A percentile compares a stretch with the other conserved stretches of the same genome.
phyloP scores from a whole-genome alignment of 2,329 filamentous ascomycete genomes.

The Fragosphaeria purpurea region DNA sequence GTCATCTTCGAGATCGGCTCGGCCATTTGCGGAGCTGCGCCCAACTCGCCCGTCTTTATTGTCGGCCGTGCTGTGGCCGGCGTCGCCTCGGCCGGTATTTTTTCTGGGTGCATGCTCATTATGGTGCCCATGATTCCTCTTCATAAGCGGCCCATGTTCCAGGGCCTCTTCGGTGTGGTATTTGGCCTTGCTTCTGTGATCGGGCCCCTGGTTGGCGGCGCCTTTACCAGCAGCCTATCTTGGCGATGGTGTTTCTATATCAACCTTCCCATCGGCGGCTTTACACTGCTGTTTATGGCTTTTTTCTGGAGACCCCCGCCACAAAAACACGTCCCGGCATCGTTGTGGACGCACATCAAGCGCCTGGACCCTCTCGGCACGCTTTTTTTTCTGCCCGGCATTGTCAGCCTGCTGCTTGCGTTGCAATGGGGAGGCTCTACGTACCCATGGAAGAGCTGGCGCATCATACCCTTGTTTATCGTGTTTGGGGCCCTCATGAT shows the following conservation, averaged over 20 bases:
- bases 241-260: constrained; percentile 54
- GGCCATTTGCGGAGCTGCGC: constrained; percentile 43
- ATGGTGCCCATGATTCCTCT: constrained; percentile 50
- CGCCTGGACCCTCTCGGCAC: constrained; percentile 51
- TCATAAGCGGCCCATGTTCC: constrained; percentile 49
- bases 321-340: constrained; percentile 19
- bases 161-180: constrained; percentile 43
- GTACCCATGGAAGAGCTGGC: constrained; percentile 21
- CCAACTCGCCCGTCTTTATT: constrained; percentile 43
- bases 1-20: constrained; percentile 45
- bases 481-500: constrained; percentile 36
- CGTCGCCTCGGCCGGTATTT: constrained; percentile 46
- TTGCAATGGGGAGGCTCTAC: constrained; percentile 30
- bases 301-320: constrained; percentile 37
- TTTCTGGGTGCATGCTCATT: constrained; percentile 45
- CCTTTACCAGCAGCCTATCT: constrained; percentile 38
- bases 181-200: constrained; percentile 45
- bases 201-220: constrained; percentile 45
- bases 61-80: constrained; percentile 47
- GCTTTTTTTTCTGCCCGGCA: constrained; percentile 20
- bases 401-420: constrained; percentile 32
- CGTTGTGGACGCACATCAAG: constrained; percentile 32
- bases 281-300: constrained; percentile 38
- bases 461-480: constrained; percentile 34
- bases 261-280: constrained; percentile 45